Base-by-base conservation (phyloP, 306 rosid genomes). In the Clitoria ternatea region DNA sequence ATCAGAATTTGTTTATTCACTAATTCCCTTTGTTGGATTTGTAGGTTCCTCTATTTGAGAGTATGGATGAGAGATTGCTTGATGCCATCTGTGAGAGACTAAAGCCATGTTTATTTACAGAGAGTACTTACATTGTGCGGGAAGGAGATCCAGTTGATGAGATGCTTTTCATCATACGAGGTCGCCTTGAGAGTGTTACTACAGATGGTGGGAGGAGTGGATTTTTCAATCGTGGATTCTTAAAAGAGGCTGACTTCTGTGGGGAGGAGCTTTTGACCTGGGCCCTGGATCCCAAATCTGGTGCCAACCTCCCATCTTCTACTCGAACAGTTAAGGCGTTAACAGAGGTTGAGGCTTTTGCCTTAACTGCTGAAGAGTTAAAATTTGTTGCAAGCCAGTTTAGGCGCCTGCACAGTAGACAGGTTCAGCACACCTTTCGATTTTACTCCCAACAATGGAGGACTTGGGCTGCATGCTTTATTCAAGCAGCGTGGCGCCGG, bases 131-230 rank as follows among this genome's bases (percentile, higher is more conserved):
- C 87, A 87, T 92, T 17, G 96, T 89, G 5, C 84, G 97, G 17
- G 97, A 92, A 67, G 97, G 97, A 57, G 97, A 92, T 77, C 97
- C 97, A 1, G 97, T 91, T 26, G 96, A 91, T 13, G 96, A 91
- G 82, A 91, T 91, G 97, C 93, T 91, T 68, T 89, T 92, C 76
- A 87, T 92, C 64, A 87, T 92, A 2, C 93, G 97, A 1, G 97
- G 97, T 24, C 96, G 90, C 59, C 97, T 92, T 0, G 97, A 92
- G 85, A 92, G 97, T 79, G 90, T 83, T 40, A 92, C 97, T 24
- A 92, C 97, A 5, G 96, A 92, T 70, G 97, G 97, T 32, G 97
- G 97, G 56, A 81, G 97, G 42, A 89, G 93, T 50, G 97, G 97
- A 23, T 92, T 92, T 69, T 92, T 92, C 59, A 92, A 92, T 84